Conservation (phyloP, 768 basidiomycete species). For the Podaxis sp. region DNA sequence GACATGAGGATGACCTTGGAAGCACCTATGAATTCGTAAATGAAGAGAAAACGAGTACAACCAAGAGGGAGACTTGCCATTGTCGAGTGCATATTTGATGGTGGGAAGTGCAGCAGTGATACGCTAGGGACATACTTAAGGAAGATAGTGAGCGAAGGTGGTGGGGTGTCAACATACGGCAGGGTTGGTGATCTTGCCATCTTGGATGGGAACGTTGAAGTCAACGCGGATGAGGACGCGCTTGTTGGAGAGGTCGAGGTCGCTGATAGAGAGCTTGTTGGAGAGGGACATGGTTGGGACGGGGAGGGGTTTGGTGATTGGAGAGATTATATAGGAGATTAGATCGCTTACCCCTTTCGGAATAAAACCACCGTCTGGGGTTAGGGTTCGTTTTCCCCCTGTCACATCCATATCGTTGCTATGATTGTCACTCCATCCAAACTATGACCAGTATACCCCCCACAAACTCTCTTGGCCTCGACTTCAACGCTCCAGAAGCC, state of each 20-base stretch:
- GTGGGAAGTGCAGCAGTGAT: slow-evolving; percentile 97
- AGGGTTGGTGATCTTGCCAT: slow-evolving; percentile 93
- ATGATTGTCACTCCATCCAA: slow-evolving; percentile 34
- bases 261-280: slow-evolving; percentile 91
- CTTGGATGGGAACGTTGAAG: slow-evolving; percentile 92
- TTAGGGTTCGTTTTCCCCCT: slow-evolving; percentile 26
- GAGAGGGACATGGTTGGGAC: slow-evolving; percentile 79
- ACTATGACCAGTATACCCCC: slow-evolving; percentile 26
- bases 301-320: slow-evolving; percentile 17
- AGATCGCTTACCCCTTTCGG: slow-evolving; percentile 14
- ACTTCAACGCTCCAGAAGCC: slow-evolving; percentile 49
- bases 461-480: slow-evolving; percentile 69
- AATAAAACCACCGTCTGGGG: slow-evolving; percentile 16
- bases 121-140: slow-evolving; percentile 53
- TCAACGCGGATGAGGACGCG: slow-evolving; percentile 94
- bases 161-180: slow-evolving; percentile 59
- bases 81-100: slow-evolving; percentile 87
- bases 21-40: slow-evolving; percentile 51
- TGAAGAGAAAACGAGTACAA: slow-evolving; percentile 10
- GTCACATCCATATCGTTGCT: slow-evolving; percentile 16
- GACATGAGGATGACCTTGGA: slow-evolving; percentile 91
- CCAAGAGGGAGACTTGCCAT: slow-evolving; percentile 45
- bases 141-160: slow-evolving; percentile 14
- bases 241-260: slow-evolving; percentile 83
- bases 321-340: slow-evolving; percentile 22